Conservation (phyloP, 2,329 filamentous ascomycete species). For the Penicillium sp. region DNA sequence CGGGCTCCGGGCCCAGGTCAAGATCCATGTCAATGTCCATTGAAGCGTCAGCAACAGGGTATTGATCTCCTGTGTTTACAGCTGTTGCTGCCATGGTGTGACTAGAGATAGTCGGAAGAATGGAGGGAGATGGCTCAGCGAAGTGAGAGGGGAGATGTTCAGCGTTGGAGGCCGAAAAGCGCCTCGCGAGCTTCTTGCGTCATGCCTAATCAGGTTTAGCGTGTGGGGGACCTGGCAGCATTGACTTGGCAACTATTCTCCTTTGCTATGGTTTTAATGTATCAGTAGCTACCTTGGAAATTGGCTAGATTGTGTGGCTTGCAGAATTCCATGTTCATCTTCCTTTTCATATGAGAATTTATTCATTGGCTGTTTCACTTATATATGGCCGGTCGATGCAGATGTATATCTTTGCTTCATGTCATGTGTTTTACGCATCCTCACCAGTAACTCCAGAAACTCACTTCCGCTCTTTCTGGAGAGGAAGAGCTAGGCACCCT, state of each 20-base stretch:
- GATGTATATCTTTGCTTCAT: too few species aligned
- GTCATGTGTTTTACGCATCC: too few species aligned
- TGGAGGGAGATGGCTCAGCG: background rate
- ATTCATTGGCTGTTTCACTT: too few species aligned
- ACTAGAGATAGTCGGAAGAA: background rate
- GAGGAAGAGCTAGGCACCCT: too few species aligned
- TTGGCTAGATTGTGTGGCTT: too few species aligned
- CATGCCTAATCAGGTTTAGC: slow-evolving; percentile 15
- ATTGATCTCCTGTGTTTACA: slow-evolving; percentile 4
- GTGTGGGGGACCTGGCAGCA: slow-evolving; percentile 9
- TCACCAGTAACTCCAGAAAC: too few species aligned
- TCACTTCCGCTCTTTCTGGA: too few species aligned
- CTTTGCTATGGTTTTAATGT: background rate
- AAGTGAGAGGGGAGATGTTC: slow-evolving; percentile 1
- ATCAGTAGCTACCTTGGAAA: too few species aligned
- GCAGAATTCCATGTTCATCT: too few species aligned
- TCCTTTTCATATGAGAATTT: too few species aligned
- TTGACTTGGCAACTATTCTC: background rate
- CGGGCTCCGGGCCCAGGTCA: slow-evolving; percentile 52
- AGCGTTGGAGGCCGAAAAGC: slow-evolving; percentile 3
- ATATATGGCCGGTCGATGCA: too few species aligned
- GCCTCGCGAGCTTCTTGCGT: slow-evolving; percentile 15
- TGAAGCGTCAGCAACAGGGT: slow-evolving; percentile 29
- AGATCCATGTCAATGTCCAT: slow-evolving; percentile 77
- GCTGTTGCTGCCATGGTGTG: slow-evolving; percentile 3